Evolutionary conservation across 331 rosid species (phyloP).

Genomic region (Pyracantha coccinea): DNA sequence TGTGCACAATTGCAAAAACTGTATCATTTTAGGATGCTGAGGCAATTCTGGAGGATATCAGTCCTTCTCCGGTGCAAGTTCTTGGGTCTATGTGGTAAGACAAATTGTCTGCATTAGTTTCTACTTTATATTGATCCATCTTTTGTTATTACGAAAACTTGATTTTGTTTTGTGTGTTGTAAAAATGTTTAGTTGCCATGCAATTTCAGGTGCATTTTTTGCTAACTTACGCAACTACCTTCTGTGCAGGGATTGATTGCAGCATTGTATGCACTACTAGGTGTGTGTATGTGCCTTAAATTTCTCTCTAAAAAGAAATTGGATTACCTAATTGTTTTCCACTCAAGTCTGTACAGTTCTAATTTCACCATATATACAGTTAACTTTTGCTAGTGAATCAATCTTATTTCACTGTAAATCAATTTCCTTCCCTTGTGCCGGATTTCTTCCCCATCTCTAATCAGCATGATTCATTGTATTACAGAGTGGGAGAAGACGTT

Average conservation of each 20-base stretch:
- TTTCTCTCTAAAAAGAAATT: not conserved
- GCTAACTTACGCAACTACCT: slow-evolving; percentile 19
- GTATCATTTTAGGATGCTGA: slow-evolving; percentile 74
- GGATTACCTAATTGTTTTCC: too few relatives aligned
- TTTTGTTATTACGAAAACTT: not conserved
- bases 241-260: slow-evolving; percentile 61
- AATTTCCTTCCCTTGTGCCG: not conserved
- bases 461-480: slow-evolving; percentile 16
- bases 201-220: slow-evolving; percentile 10
- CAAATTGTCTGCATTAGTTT: slow-evolving; percentile 7
- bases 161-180: not conserved
- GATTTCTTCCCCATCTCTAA: slow-evolving; percentile 14
- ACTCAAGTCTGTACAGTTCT: too few relatives aligned
- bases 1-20: slow-evolving; percentile 8
- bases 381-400: too few relatives aligned
- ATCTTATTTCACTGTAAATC: not conserved
- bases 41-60: slow-evolving; percentile 73
- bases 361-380: too few relatives aligned
- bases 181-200: not conserved
- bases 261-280: slow-evolving; percentile 55
- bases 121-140: not conserved
- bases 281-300: slow-evolving; percentile 24
- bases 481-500: slow-evolving; percentile 92
- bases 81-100: slow-evolving; percentile 71
- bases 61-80: slow-evolving; percentile 58